Base-by-base conservation (phyloP, 2,329 filamentous ascomycete genomes). In the Epichloe sp. region DNA sequence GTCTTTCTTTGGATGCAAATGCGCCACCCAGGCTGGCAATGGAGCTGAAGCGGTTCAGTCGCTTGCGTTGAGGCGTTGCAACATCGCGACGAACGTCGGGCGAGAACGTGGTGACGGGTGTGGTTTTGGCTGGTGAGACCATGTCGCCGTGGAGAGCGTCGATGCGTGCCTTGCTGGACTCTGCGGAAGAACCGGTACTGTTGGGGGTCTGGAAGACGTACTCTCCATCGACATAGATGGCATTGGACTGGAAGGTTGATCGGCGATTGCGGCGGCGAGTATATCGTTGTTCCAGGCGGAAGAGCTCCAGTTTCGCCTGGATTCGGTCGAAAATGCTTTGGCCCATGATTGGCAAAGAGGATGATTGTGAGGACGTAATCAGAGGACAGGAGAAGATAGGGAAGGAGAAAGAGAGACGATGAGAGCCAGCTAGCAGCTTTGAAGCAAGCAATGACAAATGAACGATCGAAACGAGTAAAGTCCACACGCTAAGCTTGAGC, bases 211-310 rank as follows among this genome's bases (percentile, higher is more conserved):
- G 76, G 76, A 89, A 94, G 67, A 95, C 76, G 72, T 96, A 96
- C 73, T 96, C 91, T 69, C 90, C 93, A 65, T 97, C 88, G 57
- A 96, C 86, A 69, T 97, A 97, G 66, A 87, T 79, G 34, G 89
- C 91, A 62, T 88, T 89, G 63, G 86, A 89, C 63, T 86, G 82
- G 68, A 95, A 95, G 54, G 87, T 93, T 50, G 83, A 90, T 66
- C 91, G 88, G 60, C 91, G 87, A 61, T 82, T 71, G 62, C 91
- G 88, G 65, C 88, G 85, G 62, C 86, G 86, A 48, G 90, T 94
- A 75, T 97, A 97, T 61, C 88, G 85, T 73, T 96, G 85, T 73
- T 97, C 91, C 59, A 97, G 83, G 47, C 89, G 87, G 76, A 95
- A 93, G 63, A 97, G 81, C 75, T 97, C 89, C 62, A 94, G 74